These are phyloP conservation scores for Comarum palustre DNA, from an alignment of 306 rosid species.

Conservation along the genomic window DNA sequence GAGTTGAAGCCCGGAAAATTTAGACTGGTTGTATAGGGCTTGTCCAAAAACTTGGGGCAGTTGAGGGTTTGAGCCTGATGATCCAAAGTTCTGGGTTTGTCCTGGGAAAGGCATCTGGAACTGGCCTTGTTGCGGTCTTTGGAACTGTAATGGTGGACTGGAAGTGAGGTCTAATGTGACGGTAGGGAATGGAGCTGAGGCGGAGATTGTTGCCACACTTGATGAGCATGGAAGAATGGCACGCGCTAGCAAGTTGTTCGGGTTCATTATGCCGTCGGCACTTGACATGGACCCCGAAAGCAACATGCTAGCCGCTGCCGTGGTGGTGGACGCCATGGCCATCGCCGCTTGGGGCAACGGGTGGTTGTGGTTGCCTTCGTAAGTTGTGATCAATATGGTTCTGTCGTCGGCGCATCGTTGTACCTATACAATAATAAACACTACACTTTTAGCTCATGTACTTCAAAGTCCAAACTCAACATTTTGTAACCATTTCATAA, in stretches of 20 bases:
- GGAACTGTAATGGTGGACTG: slow-evolving; percentile 53
- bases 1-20: slow-evolving; percentile 83
- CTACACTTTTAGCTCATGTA: background rate
- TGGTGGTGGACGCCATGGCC: slow-evolving; percentile 94
- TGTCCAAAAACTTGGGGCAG: slow-evolving; percentile 52
- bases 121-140: slow-evolving; percentile 40
- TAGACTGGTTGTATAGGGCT: slow-evolving; percentile 71
- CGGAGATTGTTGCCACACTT: slow-evolving; percentile 83
- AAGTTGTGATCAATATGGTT: slow-evolving; percentile 75
- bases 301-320: slow-evolving; percentile 88
- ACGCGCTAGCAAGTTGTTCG: slow-evolving; percentile 63
- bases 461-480: background rate
- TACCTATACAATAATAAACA: slow-evolving; percentile 40
- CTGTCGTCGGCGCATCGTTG: slow-evolving; percentile 95
- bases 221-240: slow-evolving; percentile 75
- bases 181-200: slow-evolving; percentile 89
- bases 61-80: slow-evolving; percentile 26
- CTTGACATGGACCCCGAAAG: slow-evolving; percentile 89
- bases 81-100: slow-evolving; percentile 48
- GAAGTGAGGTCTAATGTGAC: slow-evolving; percentile 89
- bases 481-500: background rate
- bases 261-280: slow-evolving; percentile 79
- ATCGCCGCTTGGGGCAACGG: slow-evolving; percentile 93
- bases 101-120: slow-evolving; percentile 60
- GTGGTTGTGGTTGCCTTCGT: slow-evolving; percentile 94